Percentiles rank a stretch among this genome's conserved stretches.
Evolutionary conservation across 192 early-diverging fungal genomes (phyloP).

Genomic region (Umbelopsis ramanniana): DNA sequence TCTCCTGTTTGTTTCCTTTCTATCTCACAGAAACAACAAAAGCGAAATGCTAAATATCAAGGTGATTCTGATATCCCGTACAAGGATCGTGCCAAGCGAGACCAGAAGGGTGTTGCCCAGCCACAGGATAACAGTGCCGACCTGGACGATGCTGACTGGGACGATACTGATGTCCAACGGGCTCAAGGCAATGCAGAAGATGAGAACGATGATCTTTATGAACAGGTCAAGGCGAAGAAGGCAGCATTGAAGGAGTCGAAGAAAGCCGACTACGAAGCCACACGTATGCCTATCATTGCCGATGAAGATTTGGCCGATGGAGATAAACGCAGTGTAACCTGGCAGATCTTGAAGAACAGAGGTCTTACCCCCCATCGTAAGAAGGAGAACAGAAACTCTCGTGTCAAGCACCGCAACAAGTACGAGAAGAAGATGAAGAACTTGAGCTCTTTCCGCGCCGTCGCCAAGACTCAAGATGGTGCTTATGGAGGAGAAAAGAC

Average conservation of each 20-base stretch:
- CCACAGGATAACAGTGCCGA: slow-evolving; percentile 49
- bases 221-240: slow-evolving; percentile 48
- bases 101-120: slow-evolving; percentile 49
- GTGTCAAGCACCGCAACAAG: slow-evolving; percentile 90
- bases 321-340: slow-evolving; percentile 80
- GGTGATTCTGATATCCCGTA: slow-evolving; percentile 88
- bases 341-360: slow-evolving; percentile 94
- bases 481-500: slow-evolving; percentile 92
- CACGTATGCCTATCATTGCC: slow-evolving; percentile 41
- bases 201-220: slow-evolving; percentile 61
- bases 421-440: slow-evolving; percentile 93
- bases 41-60: slow-evolving; percentile 47
- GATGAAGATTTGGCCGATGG: slow-evolving; percentile 51
- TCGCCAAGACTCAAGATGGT: slow-evolving; percentile 72
- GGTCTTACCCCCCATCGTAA: slow-evolving; percentile 90
- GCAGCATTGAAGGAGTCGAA: slow-evolving; percentile 58
- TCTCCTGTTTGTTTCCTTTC: not conserved
- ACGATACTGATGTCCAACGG: slow-evolving; percentile 56
- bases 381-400: slow-evolving; percentile 92
- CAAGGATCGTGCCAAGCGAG: slow-evolving; percentile 57
- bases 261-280: slow-evolving; percentile 44
- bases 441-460: slow-evolving; percentile 74
- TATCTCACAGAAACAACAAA: slow-evolving; percentile 34
- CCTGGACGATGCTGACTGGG: slow-evolving; percentile 64
- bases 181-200: slow-evolving; percentile 55